These are phyloP conservation scores for Lactarius tabidus DNA, from an alignment of 768 basidiomycete genomes.

Conservation along the genomic window DNA sequence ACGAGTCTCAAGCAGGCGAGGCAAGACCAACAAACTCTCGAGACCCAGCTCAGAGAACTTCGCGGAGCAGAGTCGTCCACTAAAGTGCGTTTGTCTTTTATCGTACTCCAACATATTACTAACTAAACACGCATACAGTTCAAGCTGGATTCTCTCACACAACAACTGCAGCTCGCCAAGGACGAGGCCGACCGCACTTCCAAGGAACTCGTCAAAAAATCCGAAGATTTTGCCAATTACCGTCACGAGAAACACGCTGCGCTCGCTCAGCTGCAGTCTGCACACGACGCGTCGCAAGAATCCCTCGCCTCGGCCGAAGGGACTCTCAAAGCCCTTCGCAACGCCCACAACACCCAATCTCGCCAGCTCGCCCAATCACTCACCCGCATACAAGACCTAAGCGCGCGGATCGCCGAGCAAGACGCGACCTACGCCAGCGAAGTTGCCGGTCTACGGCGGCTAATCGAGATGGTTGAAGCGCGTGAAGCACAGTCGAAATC, in stretches of 20 bases:
- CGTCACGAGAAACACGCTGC: constrained; percentile 79
- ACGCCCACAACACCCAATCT: constrained; percentile 63
- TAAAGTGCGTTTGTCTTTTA: constrained; percentile 45
- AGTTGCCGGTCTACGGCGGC: constrained; percentile 63
- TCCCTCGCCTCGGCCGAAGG: constrained; percentile 61
- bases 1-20: constrained; percentile 68
- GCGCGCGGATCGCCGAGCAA: constrained; percentile 76
- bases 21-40: constrained; percentile 64
- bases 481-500: constrained; percentile 81
- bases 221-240: constrained; percentile 81
- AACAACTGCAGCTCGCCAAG: constrained; percentile 76
- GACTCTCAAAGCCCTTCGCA: constrained; percentile 68
- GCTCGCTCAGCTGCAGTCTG: constrained; percentile 66
- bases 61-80: constrained; percentile 73
- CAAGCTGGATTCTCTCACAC: constrained; percentile 77
- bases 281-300: constrained; percentile 69
- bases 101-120: constrained; percentile 4
- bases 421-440: constrained; percentile 81
- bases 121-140: constrained; percentile 47
- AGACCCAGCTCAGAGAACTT: constrained; percentile 66
- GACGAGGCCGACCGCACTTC: constrained; percentile 70
- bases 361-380: constrained; percentile 77
- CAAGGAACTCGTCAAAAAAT: constrained; percentile 63
- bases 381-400: constrained; percentile 67
- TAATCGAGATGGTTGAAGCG: constrained; percentile 83